Percentiles rank a stretch among this genome's conserved stretches.
phyloP scores from a whole-genome alignment of 345 rosid genomes.

The Salix viminalis region DNA sequence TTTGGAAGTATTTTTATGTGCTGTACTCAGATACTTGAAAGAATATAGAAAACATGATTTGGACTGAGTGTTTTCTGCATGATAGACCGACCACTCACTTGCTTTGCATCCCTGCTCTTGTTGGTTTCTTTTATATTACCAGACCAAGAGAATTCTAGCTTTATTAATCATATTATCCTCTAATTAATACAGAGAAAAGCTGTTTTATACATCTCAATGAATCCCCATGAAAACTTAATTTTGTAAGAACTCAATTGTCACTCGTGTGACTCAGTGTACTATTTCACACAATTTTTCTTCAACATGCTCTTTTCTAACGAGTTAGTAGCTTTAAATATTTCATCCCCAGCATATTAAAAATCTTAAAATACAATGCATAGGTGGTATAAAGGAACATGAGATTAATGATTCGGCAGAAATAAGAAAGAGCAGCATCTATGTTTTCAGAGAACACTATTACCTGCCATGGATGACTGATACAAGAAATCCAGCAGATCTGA shows the following conservation, averaged over 20 bases:
- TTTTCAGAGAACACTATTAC: constrained; percentile 29
- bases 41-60: background rate
- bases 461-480: constrained; percentile 96
- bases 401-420: background rate
- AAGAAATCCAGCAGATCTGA: constrained; percentile 71
- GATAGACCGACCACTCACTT: background rate
- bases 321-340: background rate
- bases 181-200: background rate
- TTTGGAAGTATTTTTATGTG: background rate
- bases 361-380: background rate
- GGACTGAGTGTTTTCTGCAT: background rate
- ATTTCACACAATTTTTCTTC: background rate
- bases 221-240: background rate
- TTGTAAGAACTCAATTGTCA: background rate
- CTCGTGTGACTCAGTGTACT: background rate
- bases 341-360: background rate
- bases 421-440: background rate
- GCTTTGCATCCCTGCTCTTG: background rate
- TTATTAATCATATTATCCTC: background rate
- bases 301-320: background rate
- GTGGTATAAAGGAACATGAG: background rate
- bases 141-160: background rate
- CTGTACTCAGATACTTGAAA: background rate
- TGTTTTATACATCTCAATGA: background rate
- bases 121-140: background rate